These are phyloP conservation scores for Myrmaecium sp. DNA, from an alignment of 2,329 filamentous ascomycete genomes.

Conservation along the genomic window DNA sequence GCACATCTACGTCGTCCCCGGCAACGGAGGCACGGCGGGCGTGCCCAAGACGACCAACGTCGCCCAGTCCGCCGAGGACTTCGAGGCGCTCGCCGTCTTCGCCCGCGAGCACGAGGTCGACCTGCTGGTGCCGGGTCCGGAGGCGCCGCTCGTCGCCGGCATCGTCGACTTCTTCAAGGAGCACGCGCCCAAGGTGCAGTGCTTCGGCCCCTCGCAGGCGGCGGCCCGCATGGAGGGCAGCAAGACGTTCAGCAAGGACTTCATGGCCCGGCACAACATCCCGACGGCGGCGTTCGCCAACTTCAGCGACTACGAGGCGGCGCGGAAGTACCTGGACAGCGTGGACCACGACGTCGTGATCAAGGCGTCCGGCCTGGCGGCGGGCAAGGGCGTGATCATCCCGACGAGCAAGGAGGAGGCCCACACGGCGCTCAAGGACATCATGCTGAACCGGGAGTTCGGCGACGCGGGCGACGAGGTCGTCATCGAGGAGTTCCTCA, in stretches of 20 bases:
- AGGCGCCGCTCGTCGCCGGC: conserved; percentile 84
- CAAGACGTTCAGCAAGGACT: conserved; percentile 95
- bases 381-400: conserved; percentile 90
- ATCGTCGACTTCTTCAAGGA: conserved; percentile 68
- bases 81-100: conserved; percentile 57
- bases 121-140: conserved; percentile 77
- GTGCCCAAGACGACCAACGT: conserved; percentile 61
- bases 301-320: conserved; percentile 61
- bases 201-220: conserved; percentile 71
- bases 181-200: conserved; percentile 41
- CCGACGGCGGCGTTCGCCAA: conserved; percentile 85
- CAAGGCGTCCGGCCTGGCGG: conserved; percentile 83
- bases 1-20: conserved; percentile 51
- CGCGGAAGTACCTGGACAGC: conserved; percentile 48
- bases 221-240: conserved; percentile 88
- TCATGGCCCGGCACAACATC: conserved; percentile 82
- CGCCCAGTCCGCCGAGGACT: conserved; percentile 57
- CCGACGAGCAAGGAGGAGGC: conserved; percentile 70
- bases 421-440: conserved; percentile 62
- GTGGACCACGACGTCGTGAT: conserved; percentile 43
- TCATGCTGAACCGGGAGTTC: conserved; percentile 82
- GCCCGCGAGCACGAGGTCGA: conserved; percentile 58
- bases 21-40: conserved; percentile 72
- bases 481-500: conserved; percentile 85
- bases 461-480: conserved; percentile 76